phyloP scores from a whole-genome alignment of 257 asterid species.

The Buddleja alternifolia region DNA sequence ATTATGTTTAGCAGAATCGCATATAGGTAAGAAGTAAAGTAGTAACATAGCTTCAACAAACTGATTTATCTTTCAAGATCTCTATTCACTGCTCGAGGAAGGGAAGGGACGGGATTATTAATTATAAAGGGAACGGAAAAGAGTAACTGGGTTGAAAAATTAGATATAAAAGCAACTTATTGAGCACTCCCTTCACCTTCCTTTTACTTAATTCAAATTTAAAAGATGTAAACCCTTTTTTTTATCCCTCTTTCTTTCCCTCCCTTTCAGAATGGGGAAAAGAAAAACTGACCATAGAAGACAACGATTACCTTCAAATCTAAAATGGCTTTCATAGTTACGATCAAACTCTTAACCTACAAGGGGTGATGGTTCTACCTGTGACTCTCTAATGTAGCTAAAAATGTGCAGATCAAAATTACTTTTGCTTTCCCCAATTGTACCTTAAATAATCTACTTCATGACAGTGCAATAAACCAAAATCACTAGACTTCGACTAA shows the following conservation, averaged over 20 bases:
- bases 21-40: not conserved
- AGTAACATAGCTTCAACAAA: conserved; percentile 19
- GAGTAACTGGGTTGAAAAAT: not conserved
- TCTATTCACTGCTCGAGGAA: not conserved
- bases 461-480: not conserved
- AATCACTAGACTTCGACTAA: not conserved
- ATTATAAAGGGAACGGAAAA: not conserved
- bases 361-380: not conserved
- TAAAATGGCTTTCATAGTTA: not conserved
- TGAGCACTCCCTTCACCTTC: not conserved
- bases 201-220: not conserved
- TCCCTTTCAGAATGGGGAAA: conserved; percentile 7
- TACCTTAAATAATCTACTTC: not conserved
- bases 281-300: not conserved
- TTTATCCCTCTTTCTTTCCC: not conserved
- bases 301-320: not conserved
- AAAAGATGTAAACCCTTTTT: not conserved
- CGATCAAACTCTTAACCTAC: not conserved
- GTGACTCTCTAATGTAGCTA: not conserved
- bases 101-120: conserved; percentile 2
- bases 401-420: not conserved
- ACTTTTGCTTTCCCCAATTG: not conserved
- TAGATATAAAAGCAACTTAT: conserved; percentile 14
- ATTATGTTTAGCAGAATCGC: not conserved
- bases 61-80: not conserved